Conservation (phyloP, 73 alveolate genomes). For the Effrenium voratum region DNA sequence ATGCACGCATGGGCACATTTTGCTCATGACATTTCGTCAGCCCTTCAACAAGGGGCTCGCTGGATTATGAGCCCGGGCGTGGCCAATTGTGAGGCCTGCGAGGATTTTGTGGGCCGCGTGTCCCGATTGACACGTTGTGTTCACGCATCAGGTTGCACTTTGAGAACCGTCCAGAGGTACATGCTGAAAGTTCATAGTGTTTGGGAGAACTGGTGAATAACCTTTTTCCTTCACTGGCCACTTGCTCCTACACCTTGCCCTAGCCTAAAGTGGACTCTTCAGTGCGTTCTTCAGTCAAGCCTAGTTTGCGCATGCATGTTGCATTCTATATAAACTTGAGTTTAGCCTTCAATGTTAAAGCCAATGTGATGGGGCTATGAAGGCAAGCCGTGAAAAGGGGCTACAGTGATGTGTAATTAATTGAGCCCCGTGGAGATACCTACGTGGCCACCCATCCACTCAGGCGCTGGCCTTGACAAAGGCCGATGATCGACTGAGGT, state of each 20-base stretch:
- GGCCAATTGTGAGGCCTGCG: conserved; percentile 23
- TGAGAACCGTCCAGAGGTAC: conserved; percentile 1
- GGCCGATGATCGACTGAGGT: background rate
- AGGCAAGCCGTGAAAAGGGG: background rate
- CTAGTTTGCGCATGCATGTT: no score
- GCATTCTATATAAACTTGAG: background rate
- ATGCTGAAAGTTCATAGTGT: background rate
- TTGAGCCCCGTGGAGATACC: no score
- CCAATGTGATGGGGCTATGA: background rate
- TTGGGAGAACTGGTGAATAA: background rate
- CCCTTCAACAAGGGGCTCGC: background rate
- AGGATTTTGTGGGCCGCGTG: conserved; percentile 38
- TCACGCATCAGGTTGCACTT: background rate
- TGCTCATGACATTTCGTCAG: background rate
- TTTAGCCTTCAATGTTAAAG: background rate
- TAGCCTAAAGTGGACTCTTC: background rate
- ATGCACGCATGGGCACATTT: background rate
- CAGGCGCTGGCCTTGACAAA: background rate
- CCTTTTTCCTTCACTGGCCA: background rate
- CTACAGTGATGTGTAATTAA: no score
- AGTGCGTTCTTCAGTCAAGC: no score
- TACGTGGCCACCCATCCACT: no score
- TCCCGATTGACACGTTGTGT: background rate
- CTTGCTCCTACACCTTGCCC: background rate
- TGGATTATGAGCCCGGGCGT: background rate